Percentiles rank a stretch among this genome's conserved stretches.
These are phyloP conservation scores for Solanum ossicruentum DNA, from an alignment of 257 asterid genomes.

Conservation along the genomic window DNA sequence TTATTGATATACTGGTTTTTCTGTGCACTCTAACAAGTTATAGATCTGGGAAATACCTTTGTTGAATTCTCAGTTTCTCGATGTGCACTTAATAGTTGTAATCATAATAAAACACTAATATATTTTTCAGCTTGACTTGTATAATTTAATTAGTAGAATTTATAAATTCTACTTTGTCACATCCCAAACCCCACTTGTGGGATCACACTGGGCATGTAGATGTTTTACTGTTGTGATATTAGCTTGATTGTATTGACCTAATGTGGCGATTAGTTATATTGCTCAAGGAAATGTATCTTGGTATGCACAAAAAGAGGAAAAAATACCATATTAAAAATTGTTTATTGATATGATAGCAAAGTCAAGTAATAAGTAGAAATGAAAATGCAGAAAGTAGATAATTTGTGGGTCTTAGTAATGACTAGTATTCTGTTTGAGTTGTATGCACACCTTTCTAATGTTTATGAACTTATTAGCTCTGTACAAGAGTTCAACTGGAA, in stretches of 20 bases:
- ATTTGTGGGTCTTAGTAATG: background rate
- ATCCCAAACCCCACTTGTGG: background rate
- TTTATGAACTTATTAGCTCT: slow-evolving; percentile 38
- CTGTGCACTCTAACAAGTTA: background rate
- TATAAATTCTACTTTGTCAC: background rate
- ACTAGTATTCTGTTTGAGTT: background rate
- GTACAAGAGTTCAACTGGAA: slow-evolving; percentile 86
- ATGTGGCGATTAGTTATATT: background rate
- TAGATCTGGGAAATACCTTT: background rate
- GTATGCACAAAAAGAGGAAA: background rate
- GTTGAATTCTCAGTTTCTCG: background rate
- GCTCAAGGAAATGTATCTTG: background rate
- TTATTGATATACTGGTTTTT: background rate
- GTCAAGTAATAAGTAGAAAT: background rate
- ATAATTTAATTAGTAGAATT: background rate
- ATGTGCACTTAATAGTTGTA: background rate
- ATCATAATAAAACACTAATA: background rate
- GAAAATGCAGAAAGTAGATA: background rate
- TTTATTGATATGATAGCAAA: background rate
- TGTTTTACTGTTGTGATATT: background rate
- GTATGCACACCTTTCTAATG: slow-evolving; percentile 3
- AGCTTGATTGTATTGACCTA: background rate
- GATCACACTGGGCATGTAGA: background rate
- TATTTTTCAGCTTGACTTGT: background rate
- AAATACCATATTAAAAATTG: background rate